Conservation (phyloP, 2,329 filamentous ascomycete genomes). For the Colletotrichum australisinense region DNA sequence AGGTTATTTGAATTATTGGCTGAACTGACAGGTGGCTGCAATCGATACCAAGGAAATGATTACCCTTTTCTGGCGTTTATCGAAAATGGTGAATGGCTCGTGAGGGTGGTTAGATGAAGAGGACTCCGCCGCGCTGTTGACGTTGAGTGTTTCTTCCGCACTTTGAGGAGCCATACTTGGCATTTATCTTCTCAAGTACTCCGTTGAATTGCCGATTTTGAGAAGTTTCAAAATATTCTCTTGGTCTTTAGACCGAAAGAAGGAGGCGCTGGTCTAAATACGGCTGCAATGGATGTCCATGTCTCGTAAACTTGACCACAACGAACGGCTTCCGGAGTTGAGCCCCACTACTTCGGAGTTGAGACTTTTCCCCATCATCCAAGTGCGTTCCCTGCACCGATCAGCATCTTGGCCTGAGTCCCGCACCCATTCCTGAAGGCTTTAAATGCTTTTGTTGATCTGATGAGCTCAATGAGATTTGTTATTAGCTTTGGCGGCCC, state of each 20-base stretch:
- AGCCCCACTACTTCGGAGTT: constrained; percentile 30
- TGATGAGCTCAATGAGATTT: too few species aligned
- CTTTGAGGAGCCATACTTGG: background rate
- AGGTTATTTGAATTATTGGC: rapidly evolving
- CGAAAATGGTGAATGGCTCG: constrained; percentile 62
- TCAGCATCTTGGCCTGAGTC: too few species aligned
- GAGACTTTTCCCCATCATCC: background rate
- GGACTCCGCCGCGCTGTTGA: too few species aligned
- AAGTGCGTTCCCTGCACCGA: too few species aligned
- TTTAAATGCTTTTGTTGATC: too few species aligned
- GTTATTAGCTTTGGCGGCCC: too few species aligned
- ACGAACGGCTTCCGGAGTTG: constrained; percentile 10
- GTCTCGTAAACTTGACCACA: background rate
- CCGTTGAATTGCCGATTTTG: too few species aligned
- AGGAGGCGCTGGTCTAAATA: background rate
- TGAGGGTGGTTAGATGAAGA: constrained; percentile 1
- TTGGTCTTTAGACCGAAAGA: background rate
- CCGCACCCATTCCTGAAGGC: too few species aligned
- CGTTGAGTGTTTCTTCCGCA: background rate
- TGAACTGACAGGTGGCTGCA: constrained; percentile 60
- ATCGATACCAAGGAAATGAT: constrained; percentile 59
- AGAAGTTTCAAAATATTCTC: too few species aligned
- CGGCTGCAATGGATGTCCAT: too few species aligned
- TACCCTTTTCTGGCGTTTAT: constrained; percentile 58
- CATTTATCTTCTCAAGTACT: background rate